Conservation (phyloP, 768 basidiomycete species). For the Mycena olivaceomarginata region DNA sequence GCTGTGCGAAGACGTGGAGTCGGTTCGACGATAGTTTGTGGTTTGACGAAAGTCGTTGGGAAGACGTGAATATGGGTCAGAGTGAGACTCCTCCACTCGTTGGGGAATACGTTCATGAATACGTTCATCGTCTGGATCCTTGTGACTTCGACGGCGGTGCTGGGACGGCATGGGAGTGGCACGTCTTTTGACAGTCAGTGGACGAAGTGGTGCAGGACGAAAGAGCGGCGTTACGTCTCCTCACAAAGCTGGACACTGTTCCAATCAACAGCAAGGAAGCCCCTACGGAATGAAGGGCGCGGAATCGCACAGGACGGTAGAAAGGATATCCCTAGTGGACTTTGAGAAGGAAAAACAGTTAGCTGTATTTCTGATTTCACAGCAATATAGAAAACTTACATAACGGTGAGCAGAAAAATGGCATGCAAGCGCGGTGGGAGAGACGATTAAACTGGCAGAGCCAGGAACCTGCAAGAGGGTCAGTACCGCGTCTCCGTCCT, state of each 20-base stretch:
- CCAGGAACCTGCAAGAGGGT: neutral
- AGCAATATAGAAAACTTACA: slow-evolving; percentile 54
- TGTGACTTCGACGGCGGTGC: slow-evolving; percentile 72
- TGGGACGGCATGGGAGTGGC: slow-evolving; percentile 64
- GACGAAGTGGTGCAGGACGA: slow-evolving; percentile 47
- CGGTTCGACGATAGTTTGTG: slow-evolving; percentile 67
- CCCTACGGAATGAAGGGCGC: slow-evolving; percentile 8
- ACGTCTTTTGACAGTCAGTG: slow-evolving; percentile 58
- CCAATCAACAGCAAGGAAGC: slow-evolving; percentile 14
- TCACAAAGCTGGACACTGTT: slow-evolving; percentile 31
- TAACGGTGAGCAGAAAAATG: slow-evolving; percentile 21
- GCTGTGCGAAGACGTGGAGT: slow-evolving; percentile 58
- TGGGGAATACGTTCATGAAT: slow-evolving; percentile 55
- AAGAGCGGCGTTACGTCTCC: slow-evolving; percentile 47
- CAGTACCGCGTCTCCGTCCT: neutral
- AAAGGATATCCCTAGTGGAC: slow-evolving; percentile 31
- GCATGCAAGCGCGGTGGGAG: slow-evolving; percentile 13
- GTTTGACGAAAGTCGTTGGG: slow-evolving; percentile 67
- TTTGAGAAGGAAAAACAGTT: slow-evolving; percentile 44
- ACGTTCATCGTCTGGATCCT: slow-evolving; percentile 69
- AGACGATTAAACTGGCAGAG: neutral
- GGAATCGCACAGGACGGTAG: slow-evolving; percentile 10
- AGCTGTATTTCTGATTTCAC: slow-evolving; percentile 36
- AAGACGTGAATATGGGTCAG: slow-evolving; percentile 72
- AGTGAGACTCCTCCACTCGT: slow-evolving; percentile 70